These are phyloP conservation scores for Vararia minispora DNA, from an alignment of 768 basidiomycete genomes.

Conservation along the genomic window DNA sequence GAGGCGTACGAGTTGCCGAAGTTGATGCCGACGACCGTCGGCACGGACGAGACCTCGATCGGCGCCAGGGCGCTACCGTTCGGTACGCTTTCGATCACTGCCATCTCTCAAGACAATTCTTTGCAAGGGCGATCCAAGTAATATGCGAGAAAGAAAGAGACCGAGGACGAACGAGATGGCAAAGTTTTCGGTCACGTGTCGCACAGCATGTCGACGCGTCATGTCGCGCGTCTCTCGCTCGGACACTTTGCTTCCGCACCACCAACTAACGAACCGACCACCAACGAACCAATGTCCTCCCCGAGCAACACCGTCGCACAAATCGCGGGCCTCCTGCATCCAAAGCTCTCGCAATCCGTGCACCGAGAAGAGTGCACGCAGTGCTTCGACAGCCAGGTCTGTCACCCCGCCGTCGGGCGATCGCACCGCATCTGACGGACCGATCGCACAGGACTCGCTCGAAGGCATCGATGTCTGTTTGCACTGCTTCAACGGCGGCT, in stretches of 20 bases:
- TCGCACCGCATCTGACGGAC: neutral
- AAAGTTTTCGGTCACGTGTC: too few relatives aligned
- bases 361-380: conserved; percentile 94
- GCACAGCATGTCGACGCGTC: too few relatives aligned
- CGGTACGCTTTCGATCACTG: conserved; percentile 28
- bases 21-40: conserved; percentile 84
- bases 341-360: conserved; percentile 58
- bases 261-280: too few relatives aligned
- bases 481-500: conserved; percentile 90
- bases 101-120: conserved; percentile 24
- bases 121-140: too few relatives aligned
- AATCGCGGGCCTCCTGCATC: conserved; percentile 39
- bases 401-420: neutral
- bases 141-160: neutral
- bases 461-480: conserved; percentile 85
- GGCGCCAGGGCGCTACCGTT: conserved; percentile 43
- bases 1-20: conserved; percentile 93
- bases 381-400: conserved; percentile 90
- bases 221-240: too few relatives aligned
- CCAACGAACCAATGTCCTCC: too few relatives aligned
- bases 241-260: too few relatives aligned
- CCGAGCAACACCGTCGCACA: too few relatives aligned
- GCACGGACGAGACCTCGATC: conserved; percentile 23
- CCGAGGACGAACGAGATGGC: neutral
- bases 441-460: conserved; percentile 46